These are phyloP conservation scores for Brasenia schreberi DNA, from an alignment of 164 flowering plant genomes.

Conservation along the genomic window DNA sequence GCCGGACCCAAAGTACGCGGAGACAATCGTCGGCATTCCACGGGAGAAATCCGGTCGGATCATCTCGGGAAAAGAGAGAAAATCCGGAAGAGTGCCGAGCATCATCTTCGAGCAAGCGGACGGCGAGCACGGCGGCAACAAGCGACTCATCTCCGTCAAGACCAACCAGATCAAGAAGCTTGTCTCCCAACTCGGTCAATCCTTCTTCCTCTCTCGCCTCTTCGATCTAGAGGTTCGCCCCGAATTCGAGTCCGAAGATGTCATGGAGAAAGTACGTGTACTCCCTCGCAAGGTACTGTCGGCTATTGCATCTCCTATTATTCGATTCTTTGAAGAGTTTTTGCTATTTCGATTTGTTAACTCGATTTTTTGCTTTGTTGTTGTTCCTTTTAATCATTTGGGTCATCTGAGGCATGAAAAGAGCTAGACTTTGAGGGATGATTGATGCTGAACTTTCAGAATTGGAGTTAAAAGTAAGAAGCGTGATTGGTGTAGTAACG, in stretches of 20 bases:
- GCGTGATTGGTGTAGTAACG: no score
- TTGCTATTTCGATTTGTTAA: no score
- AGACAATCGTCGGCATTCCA: conserved; percentile 60
- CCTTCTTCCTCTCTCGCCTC: conserved; percentile 64
- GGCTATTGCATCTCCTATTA: neutral
- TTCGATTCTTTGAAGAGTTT: neutral
- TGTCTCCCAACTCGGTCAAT: conserved; percentile 43
- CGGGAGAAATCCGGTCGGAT: conserved; percentile 42
- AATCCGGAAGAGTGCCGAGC: conserved; percentile 67
- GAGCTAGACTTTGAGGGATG: no score
- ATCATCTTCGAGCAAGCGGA: conserved; percentile 84
- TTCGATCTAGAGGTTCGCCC: conserved; percentile 68
- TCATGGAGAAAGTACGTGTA: conserved; percentile 76
- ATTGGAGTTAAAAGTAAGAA: no score
- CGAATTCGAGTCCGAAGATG: conserved; percentile 42
- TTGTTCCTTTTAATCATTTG: no score
- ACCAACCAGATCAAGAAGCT: conserved; percentile 74
- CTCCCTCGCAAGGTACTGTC: conserved; percentile 52
- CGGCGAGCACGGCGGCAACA: conserved; percentile 92
- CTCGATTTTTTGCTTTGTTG: no score
- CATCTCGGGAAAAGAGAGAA: conserved; percentile 54
- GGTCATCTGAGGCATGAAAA: no score
- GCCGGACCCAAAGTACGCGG: conserved; percentile 68
- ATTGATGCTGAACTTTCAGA: no score
- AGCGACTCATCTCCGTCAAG: conserved; percentile 65